Evolutionary conservation across 2,329 filamentous ascomycete genomes (phyloP).

Genomic region (Penicillium sp.): DNA sequence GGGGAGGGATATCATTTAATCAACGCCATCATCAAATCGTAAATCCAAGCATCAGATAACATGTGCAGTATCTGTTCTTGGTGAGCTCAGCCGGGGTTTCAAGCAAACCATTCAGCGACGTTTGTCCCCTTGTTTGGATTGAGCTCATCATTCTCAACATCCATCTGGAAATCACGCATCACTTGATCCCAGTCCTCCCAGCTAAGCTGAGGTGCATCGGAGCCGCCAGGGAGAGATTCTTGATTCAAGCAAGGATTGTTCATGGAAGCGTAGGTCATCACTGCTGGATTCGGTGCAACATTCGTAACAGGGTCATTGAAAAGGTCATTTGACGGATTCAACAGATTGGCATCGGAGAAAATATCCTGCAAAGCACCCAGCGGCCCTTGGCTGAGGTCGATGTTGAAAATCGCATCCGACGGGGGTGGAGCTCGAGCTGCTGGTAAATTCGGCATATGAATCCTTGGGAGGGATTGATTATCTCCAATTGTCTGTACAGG

Average conservation of each 20-base stretch:
- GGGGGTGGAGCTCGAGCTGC: not conserved
- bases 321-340: constrained; percentile 17
- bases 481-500: constrained; percentile 5
- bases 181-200: constrained; percentile 43
- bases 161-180: constrained; percentile 43
- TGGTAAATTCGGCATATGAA: constrained; percentile 18
- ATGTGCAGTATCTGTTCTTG: no score
- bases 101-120: constrained; percentile 34
- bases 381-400: constrained; percentile 31
- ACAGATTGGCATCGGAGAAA: constrained; percentile 31
- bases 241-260: constrained; percentile 18
- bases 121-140: constrained; percentile 20
- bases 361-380: constrained; percentile 27
- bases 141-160: constrained; percentile 31
- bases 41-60: not conserved
- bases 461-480: constrained; percentile 22
- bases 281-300: constrained; percentile 8
- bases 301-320: constrained; percentile 15
- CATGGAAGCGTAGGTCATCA: constrained; percentile 13
- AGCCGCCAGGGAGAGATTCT: constrained; percentile 8
- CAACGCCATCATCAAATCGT: constrained; percentile 16
- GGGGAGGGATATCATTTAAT: constrained; percentile 9
- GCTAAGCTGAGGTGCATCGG: constrained; percentile 22
- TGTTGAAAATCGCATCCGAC: constrained; percentile 14
- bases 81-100: not conserved